Conservation (phyloP, 495 filamentous ascomycete genomes). For the Aspergillus campestris region DNA sequence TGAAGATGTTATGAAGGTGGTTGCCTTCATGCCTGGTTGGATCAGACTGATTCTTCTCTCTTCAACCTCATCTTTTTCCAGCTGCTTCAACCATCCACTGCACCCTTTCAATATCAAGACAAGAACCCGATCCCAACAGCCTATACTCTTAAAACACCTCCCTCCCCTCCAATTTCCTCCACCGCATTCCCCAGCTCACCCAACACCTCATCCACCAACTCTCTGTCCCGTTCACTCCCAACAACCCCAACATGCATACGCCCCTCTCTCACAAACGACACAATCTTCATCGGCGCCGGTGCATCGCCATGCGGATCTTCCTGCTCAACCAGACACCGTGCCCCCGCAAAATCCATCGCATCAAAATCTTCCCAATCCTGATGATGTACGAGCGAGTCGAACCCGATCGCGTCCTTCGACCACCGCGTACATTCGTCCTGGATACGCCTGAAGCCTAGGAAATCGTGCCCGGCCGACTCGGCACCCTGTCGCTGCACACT, state of each 20-base stretch:
- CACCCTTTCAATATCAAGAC: conserved; percentile 2
- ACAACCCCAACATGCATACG: conserved; percentile 30
- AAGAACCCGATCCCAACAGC: conserved; percentile 1
- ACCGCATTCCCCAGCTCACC: conserved; percentile 20
- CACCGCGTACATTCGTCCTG: conserved; percentile 5
- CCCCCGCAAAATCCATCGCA: conserved; percentile 31
- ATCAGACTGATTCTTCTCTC: too few relatives aligned
- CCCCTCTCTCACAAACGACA: conserved; percentile 26
- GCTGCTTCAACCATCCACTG: too few relatives aligned
- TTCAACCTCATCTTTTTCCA: too few relatives aligned
- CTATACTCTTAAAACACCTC: neutral
- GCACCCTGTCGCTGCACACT: conserved; percentile 10
- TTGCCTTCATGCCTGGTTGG: too few relatives aligned
- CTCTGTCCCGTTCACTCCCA: conserved; percentile 20
- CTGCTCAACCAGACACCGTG: conserved; percentile 27
- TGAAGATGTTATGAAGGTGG: too few relatives aligned
- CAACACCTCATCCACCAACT: conserved; percentile 21
- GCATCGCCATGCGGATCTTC: conserved; percentile 30
- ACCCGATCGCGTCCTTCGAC: conserved; percentile 1
- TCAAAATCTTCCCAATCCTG: conserved; percentile 28
- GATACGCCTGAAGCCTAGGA: conserved; percentile 10
- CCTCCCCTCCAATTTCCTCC: conserved; percentile 12
- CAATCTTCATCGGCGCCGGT: conserved; percentile 28
- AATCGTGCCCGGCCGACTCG: conserved; percentile 9
- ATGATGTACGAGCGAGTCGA: conserved; percentile 13